Evolutionary conservation across 768 basidiomycete genomes (phyloP).

Genomic region (Termitomyces titanicus): DNA sequence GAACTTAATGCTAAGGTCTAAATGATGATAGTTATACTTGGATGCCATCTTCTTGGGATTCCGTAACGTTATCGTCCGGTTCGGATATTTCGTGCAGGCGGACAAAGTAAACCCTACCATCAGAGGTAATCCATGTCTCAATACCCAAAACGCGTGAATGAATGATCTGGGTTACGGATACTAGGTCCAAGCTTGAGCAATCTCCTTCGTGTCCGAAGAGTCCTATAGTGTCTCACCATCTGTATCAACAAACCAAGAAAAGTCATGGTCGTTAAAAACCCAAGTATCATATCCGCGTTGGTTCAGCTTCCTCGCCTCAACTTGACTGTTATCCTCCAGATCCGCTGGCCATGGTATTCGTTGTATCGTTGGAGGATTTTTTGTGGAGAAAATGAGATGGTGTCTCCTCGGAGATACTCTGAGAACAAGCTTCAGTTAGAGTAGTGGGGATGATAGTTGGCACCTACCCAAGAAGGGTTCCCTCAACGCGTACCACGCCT

Average conservation of each 20-base stretch:
- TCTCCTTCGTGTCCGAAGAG: not conserved
- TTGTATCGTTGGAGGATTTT: constrained; percentile 71
- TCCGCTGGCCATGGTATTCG: constrained; percentile 80
- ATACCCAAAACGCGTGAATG: constrained; percentile 55
- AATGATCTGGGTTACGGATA: constrained; percentile 61
- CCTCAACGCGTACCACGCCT: constrained; percentile 79
- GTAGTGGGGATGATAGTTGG: not conserved
- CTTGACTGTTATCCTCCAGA: constrained; percentile 30
- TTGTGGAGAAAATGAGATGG: constrained; percentile 71
- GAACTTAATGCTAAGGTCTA: not conserved
- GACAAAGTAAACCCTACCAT: constrained; percentile 80
- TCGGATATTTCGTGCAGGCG: constrained; percentile 47
- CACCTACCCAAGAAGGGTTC: constrained; percentile 63
- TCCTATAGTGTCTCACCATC: constrained; percentile 47
- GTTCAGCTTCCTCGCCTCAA: constrained; percentile 27
- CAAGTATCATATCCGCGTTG: constrained; percentile 62
- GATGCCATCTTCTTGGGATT: constrained; percentile 14
- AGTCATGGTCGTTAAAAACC: constrained; percentile 60
- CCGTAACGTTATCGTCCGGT: constrained; percentile 11
- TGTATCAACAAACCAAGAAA: constrained; percentile 71
- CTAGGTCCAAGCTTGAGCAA: constrained; percentile 31
- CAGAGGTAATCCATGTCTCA: constrained; percentile 84
- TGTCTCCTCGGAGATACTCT: constrained; percentile 76
- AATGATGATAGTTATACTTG: constrained; percentile 14
- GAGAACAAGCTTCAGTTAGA: constrained; percentile 3